Evolutionary conservation across 2,329 filamentous ascomycete species (phyloP), one percentile per base, ranked within the genome.

Genomic region (Teratosphaeria zuluensis): DNA sequence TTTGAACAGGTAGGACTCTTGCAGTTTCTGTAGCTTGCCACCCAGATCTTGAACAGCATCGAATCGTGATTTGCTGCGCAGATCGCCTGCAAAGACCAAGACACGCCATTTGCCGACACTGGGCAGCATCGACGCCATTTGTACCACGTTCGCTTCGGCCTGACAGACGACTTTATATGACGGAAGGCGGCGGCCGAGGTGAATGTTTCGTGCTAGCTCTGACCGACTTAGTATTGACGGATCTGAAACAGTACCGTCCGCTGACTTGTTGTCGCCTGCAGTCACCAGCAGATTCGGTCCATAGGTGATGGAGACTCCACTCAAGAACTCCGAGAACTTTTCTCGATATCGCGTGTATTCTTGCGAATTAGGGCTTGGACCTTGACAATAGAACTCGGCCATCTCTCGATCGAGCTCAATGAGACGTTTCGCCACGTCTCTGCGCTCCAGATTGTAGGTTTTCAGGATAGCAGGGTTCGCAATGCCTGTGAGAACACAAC

Each of bases 341-440:
- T 53, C 58, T 19, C 55, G 60, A 59, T 51, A 66, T 28, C 19
- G 54, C n/a, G 57, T 56, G 9, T 58, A 64, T 42, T 62, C 61
- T 24, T 57, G 53, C n/a, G 53, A 42, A 14, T 51, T 52, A 3
- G 51, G n/a, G 16, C 58, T 54, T 3, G 61, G 56, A 3, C 59
- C 55, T 3, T 56, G 55, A n/a, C 59, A 60, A 54, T 63, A 64
- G 54, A 66, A 61, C n/a, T 56, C 58, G 12, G 58, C 55, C 53
- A 67, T 56, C n/a, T 42, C 35, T 42, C 35, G 14, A 65, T 86
- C 84, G 61, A 86, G 77, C 1, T 69, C 72, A 60, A 89, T 88
- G 0, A 89, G 78, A 51, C 86, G 81, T 62, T 84, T 76, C 0
- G 86, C 86, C 1, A 88, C 80, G 4, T 74, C 75, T 2, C 78